Evolutionary conservation across 2,329 filamentous ascomycete species (phyloP).

Genomic region (Colletotrichum navitas): DNA sequence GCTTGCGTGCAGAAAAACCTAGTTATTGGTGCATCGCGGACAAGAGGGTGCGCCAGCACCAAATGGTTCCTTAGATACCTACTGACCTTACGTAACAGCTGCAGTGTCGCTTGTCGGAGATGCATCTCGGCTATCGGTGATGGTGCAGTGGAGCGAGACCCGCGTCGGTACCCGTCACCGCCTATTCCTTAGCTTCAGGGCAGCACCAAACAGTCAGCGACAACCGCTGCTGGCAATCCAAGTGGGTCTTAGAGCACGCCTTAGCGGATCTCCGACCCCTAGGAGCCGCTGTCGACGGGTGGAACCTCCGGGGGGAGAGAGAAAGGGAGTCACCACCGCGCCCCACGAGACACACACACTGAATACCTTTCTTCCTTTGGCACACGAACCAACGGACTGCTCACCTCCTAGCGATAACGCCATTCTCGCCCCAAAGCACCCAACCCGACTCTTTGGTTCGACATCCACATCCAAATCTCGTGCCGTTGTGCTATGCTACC

Average conservation of each 20-base stretch:
- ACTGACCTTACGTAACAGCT: background rate
- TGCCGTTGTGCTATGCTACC: background rate
- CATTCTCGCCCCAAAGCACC: conserved; percentile 55
- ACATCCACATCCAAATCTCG: background rate
- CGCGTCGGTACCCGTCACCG: conserved; percentile 21
- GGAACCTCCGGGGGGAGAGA: conserved; percentile 33
- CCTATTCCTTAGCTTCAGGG: background rate
- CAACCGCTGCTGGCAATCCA: conserved; percentile 14
- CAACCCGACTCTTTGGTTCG: conserved; percentile 38
- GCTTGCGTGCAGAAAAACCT: background rate
- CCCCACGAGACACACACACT: background rate
- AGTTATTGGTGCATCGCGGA: conserved; percentile 11
- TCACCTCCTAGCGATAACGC: conserved; percentile 51
- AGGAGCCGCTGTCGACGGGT: conserved; percentile 26
- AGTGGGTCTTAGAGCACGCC: background rate
- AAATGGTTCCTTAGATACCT: too few species aligned
- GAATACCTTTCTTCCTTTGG: background rate
- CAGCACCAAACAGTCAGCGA: conserved; percentile 14
- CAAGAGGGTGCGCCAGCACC: background rate
- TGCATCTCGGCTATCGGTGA: conserved; percentile 36
- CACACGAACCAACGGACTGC: background rate
- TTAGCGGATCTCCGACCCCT: conserved; percentile 30
- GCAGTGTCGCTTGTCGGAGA: conserved; percentile 25
- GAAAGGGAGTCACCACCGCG: background rate
- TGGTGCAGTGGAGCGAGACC: conserved; percentile 35